Evolutionary conservation across 1,284 basidiomycete genomes (phyloP), one percentile per base, ranked within the genome.

Genomic region (Paramarasmius palmivorus): DNA sequence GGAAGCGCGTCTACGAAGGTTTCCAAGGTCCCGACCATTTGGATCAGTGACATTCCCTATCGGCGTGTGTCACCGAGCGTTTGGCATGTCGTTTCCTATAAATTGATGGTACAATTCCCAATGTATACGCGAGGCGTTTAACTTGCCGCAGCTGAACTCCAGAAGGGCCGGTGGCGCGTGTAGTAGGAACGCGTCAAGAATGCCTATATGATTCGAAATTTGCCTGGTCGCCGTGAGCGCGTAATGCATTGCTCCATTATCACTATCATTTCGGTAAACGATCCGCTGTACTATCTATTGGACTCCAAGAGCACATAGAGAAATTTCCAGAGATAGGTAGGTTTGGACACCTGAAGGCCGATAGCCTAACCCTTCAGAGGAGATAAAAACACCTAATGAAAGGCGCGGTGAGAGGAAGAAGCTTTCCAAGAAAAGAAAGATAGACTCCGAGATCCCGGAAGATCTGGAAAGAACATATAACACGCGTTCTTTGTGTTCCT

Each of bases 31-130:
- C 25, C 44, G 26, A 46, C 26, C 22, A 42, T 23, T 42, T 26
- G 2, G 25, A 46, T 46, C 44, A 46, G 41, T 46, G 44, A 29
- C 44, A 46, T 17, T 29, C n/a, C n/a, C 1, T 46, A 23, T 46
- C 44, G 44, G 44, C 44, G 44, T 23, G 44, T 46, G 44, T 46
- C 44, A 46, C 25, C 17, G 25, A 46, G 23, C 44, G 29, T 46
- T 46, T 46, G 44, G 44, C 44, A 46, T 46, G 44, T 23, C 44
- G 29, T 46, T 29, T n/a, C 29, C 44, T 46, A 46, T 46, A 46
- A 23, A 29, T 29, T 23, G n/a, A 46, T n/a, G 17, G n/a, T 26
- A 32, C n/a, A 46, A 17, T 29, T 32, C 12, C 29, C 12, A 32
- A 6, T 32, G 14, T 32, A 29, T 29, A 15, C 17, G 25, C n/a